Conservation (phyloP, 140 eudicot species). For the Stevia rebaudiana region DNA sequence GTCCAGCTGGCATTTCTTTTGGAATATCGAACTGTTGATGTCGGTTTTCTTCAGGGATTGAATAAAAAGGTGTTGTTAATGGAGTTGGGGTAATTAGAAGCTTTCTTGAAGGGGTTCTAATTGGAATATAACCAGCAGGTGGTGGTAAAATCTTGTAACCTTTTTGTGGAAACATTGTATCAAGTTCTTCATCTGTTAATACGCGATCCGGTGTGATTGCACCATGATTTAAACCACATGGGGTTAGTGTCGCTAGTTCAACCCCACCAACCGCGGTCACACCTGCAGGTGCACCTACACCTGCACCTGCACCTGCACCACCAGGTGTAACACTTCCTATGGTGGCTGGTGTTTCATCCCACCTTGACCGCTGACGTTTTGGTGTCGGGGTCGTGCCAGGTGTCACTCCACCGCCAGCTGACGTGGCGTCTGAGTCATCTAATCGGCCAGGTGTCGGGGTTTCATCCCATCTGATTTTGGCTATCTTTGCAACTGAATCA, state of each 20-base stretch:
- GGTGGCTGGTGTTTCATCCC: conserved; percentile 98
- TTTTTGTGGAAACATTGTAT: conserved; percentile 81
- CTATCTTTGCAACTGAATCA: conserved; percentile 53
- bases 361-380: conserved; percentile 85
- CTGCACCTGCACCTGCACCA: too few species aligned
- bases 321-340: conserved; percentile 94
- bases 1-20: conserved; percentile 84
- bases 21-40: conserved; percentile 85
- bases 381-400: conserved; percentile 99
- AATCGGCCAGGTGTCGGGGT: conserved; percentile 86
- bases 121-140: conserved; percentile 73
- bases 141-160: conserved; percentile 89
- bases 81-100: conserved; percentile 96
- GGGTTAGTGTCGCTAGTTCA: conserved; percentile 92
- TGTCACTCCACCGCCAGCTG: conserved; percentile 81
- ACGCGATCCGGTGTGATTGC: conserved; percentile 91
- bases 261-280: conserved; percentile 86
- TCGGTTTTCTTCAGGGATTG: conserved; percentile 82
- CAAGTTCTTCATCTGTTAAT: conserved; percentile 83
- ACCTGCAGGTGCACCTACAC: conserved; percentile 78
- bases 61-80: conserved; percentile 67
- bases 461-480: conserved; percentile 88
- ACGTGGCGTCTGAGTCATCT: conserved; percentile 89
- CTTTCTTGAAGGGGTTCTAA: conserved; percentile 90
- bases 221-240: conserved; percentile 55